Conservation (phyloP, 2,329 filamentous ascomycete species). For the Penicillium palitans region DNA sequence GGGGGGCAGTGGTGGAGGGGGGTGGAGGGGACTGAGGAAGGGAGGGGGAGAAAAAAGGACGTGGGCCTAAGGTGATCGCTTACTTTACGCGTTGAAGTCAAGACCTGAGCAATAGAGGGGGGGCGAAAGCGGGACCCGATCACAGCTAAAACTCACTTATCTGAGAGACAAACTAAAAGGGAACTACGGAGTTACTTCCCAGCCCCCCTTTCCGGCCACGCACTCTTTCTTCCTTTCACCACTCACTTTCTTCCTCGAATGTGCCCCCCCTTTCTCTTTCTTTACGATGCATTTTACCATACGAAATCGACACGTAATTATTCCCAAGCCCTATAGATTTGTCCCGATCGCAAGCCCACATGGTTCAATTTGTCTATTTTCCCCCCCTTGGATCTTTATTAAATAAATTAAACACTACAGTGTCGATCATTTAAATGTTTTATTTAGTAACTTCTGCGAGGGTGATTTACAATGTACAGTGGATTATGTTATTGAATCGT, state of each 20-base stretch:
- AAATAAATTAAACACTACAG: slow-evolving; percentile 11
- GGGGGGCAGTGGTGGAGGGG: slow-evolving; percentile 11
- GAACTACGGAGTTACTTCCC: neutral
- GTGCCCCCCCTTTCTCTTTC: slow-evolving; percentile 11
- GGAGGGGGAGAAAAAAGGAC: slow-evolving; percentile 15
- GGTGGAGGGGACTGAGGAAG: slow-evolving; percentile 12
- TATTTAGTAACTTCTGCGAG: slow-evolving; percentile 4
- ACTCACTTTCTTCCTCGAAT: slow-evolving; percentile 5
- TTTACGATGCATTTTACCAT: slow-evolving; percentile 11
- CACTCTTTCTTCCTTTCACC: slow-evolving; percentile 21
- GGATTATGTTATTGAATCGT: slow-evolving; percentile 5
- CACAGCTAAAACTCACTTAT: neutral
- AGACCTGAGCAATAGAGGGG: slow-evolving; percentile 13
- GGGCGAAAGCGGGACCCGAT: slow-evolving; percentile 23
- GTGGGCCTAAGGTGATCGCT: slow-evolving; percentile 26
- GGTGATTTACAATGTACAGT: slow-evolving; percentile 3
- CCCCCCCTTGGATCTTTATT: slow-evolving; percentile 2
- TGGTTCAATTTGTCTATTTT: slow-evolving; percentile 6
- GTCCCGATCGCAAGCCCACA: slow-evolving; percentile 17
- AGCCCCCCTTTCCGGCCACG: slow-evolving; percentile 23
- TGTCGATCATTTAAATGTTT: slow-evolving; percentile 7
- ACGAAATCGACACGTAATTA: slow-evolving; percentile 28
- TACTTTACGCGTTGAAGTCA: slow-evolving; percentile 21
- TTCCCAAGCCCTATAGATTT: slow-evolving; percentile 10
- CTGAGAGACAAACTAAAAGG: neutral